phyloP scores from a whole-genome alignment of 768 basidiomycete species.

The Calocybe indica region DNA sequence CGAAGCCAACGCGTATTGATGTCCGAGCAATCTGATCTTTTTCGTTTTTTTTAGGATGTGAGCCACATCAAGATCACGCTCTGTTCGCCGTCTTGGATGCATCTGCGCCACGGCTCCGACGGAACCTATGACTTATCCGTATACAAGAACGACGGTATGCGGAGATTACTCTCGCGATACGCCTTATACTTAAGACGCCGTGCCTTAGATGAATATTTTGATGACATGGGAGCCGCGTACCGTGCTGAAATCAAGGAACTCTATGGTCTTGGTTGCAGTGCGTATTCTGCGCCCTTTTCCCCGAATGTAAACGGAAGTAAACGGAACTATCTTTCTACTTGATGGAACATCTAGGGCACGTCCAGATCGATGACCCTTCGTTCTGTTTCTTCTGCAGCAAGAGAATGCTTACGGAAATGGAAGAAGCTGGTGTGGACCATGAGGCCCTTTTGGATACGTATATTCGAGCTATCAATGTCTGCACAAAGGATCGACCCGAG shows the following conservation, averaged over 20 bases:
- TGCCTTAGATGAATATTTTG: slow-evolving; percentile 41
- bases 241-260: slow-evolving; percentile 44
- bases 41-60: slow-evolving; percentile 38
- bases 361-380: slow-evolving; percentile 48
- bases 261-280: slow-evolving; percentile 45
- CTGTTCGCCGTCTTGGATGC: slow-evolving; percentile 69
- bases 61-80: slow-evolving; percentile 65
- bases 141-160: slow-evolving; percentile 53
- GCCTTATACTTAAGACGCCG: background rate
- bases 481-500: slow-evolving; percentile 43
- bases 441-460: slow-evolving; percentile 64
- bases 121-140: slow-evolving; percentile 50
- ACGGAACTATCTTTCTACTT: background rate
- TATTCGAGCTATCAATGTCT: slow-evolving; percentile 57
- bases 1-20: background rate
- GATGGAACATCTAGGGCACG: slow-evolving; percentile 27
- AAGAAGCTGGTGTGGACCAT: slow-evolving; percentile 54
- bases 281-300: slow-evolving; percentile 10
- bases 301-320: background rate
- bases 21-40: background rate
- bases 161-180: background rate
- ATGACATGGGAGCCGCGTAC: slow-evolving; percentile 40
- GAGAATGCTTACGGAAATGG: slow-evolving; percentile 46
- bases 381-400: slow-evolving; percentile 66
- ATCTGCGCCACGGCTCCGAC: slow-evolving; percentile 59